These are phyloP conservation scores for Vitis rotundifolia DNA, from an alignment of 164 flowering plant species.

Conservation along the genomic window DNA sequence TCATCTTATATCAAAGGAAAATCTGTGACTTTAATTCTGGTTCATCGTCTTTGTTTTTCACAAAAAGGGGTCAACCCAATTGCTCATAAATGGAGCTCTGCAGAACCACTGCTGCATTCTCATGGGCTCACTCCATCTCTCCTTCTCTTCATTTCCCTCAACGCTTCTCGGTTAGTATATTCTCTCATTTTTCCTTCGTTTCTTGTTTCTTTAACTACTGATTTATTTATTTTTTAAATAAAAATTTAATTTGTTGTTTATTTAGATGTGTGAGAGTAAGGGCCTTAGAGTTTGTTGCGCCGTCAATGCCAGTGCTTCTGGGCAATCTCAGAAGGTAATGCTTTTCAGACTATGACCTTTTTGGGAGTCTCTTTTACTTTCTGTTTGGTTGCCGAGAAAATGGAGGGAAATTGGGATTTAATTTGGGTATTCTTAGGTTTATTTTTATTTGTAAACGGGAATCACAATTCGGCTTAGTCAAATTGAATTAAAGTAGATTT, in stretches of 20 bases:
- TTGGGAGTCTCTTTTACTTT: not conserved
- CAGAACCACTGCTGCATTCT: constrained; percentile 34
- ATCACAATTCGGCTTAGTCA: too few relatives aligned
- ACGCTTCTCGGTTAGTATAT: constrained; percentile 19
- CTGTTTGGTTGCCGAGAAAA: not conserved
- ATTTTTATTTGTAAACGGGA: too few relatives aligned
- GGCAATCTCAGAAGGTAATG: constrained; percentile 41
- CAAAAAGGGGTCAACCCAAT: too few relatives aligned
- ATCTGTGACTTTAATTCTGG: too few relatives aligned
- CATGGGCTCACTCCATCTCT: constrained; percentile 50
- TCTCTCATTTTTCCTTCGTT: not conserved
- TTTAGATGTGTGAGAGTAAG: constrained; percentile 28
- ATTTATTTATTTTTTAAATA: too few relatives aligned
- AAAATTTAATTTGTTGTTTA: not conserved
- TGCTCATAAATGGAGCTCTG: constrained; percentile 39
- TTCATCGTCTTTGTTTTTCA: too few relatives aligned
- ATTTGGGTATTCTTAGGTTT: too few relatives aligned
- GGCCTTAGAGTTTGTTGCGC: constrained; percentile 38
- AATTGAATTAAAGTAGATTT: too few relatives aligned
- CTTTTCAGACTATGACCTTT: too few relatives aligned
- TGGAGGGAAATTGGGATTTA: too few relatives aligned
- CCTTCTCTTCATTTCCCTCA: constrained; percentile 39
- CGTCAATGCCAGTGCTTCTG: constrained; percentile 18
- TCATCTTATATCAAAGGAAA: constrained; percentile 1
- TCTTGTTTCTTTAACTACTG: not conserved